A percentile compares a stretch with the other conserved stretches of the same genome.
Conservation (phyloP, 495 filamentous ascomycete genomes). For the Aspergillus homomorphus region DNA sequence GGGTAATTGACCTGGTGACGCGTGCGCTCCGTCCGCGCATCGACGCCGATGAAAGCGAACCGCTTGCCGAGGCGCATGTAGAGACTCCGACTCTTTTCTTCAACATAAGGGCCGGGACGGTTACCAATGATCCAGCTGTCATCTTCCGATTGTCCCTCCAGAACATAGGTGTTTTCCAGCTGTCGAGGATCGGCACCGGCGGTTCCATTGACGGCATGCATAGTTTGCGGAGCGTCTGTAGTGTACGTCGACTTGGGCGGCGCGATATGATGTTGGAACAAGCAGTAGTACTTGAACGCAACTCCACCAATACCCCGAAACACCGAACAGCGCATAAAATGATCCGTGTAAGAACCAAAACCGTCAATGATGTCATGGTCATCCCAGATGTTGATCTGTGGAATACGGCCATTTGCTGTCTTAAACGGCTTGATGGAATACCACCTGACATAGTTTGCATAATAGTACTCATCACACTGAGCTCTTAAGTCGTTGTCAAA, state of each 20-base stretch:
- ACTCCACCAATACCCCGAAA: slow-evolving; percentile 88
- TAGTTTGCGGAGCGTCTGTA: slow-evolving; percentile 60
- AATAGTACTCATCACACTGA: slow-evolving; percentile 86
- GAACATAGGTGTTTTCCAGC: slow-evolving; percentile 64
- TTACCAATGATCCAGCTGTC: slow-evolving; percentile 76
- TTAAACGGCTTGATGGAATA: slow-evolving; percentile 82
- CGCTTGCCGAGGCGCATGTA: slow-evolving; percentile 80
- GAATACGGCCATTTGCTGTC: slow-evolving; percentile 77
- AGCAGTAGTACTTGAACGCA: slow-evolving; percentile 85
- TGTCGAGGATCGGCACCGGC: slow-evolving; percentile 63
- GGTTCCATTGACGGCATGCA: slow-evolving; percentile 44
- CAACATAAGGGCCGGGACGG: slow-evolving; percentile 74
- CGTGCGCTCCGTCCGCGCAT: slow-evolving; percentile 88
- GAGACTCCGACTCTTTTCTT: slow-evolving; percentile 74
- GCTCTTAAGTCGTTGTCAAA: slow-evolving; percentile 71
- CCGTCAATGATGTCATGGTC: slow-evolving; percentile 92
- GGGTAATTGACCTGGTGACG: slow-evolving; percentile 87
- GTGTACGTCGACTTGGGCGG: slow-evolving; percentile 82
- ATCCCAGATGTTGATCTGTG: slow-evolving; percentile 94
- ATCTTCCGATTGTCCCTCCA: slow-evolving; percentile 56
- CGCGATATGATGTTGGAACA: slow-evolving; percentile 90
- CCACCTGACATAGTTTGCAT: slow-evolving; percentile 85
- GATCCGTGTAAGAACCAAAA: slow-evolving; percentile 88
- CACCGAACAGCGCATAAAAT: slow-evolving; percentile 89
- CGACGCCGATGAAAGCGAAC: slow-evolving; percentile 83